Conservation (phyloP, 495 filamentous ascomycete genomes). For the Amniculicola lignicola region DNA sequence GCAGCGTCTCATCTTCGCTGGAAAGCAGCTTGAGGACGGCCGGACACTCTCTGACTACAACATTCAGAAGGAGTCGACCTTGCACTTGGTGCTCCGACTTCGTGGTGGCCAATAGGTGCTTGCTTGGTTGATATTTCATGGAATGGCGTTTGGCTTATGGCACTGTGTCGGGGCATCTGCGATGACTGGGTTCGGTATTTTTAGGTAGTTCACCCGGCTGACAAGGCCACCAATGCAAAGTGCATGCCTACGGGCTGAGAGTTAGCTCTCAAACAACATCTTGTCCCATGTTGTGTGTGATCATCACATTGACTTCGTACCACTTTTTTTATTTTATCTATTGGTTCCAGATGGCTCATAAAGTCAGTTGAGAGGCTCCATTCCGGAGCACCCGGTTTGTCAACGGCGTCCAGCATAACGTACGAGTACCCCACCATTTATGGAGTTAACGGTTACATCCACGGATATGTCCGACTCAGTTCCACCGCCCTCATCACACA, state of each 20-base stretch:
- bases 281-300: not conserved
- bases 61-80: slow-evolving; percentile 94
- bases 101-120: slow-evolving; percentile 51
- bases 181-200: slow-evolving; percentile 6
- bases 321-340: too few relatives aligned
- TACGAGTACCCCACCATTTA: too few relatives aligned
- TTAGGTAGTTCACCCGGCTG: slow-evolving; percentile 18
- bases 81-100: slow-evolving; percentile 38
- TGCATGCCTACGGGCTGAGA: slow-evolving; percentile 33
- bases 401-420: too few relatives aligned
- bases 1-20: slow-evolving; percentile 54
- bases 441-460: too few relatives aligned
- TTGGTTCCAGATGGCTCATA: too few relatives aligned
- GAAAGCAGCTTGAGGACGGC: slow-evolving; percentile 1
- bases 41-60: slow-evolving; percentile 88
- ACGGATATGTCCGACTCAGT: too few relatives aligned
- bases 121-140: slow-evolving; percentile 8
- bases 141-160: slow-evolving; percentile 21
- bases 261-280: slow-evolving; percentile 15
- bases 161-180: slow-evolving; percentile 16
- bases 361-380: too few relatives aligned
- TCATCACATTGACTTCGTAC: too few relatives aligned
- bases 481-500: too few relatives aligned
- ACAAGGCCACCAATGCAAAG: slow-evolving; percentile 17
- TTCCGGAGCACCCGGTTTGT: too few relatives aligned